These are phyloP conservation scores for Tothia fuscella DNA, from an alignment of 2,329 filamentous ascomycete species.

Conservation along the genomic window DNA sequence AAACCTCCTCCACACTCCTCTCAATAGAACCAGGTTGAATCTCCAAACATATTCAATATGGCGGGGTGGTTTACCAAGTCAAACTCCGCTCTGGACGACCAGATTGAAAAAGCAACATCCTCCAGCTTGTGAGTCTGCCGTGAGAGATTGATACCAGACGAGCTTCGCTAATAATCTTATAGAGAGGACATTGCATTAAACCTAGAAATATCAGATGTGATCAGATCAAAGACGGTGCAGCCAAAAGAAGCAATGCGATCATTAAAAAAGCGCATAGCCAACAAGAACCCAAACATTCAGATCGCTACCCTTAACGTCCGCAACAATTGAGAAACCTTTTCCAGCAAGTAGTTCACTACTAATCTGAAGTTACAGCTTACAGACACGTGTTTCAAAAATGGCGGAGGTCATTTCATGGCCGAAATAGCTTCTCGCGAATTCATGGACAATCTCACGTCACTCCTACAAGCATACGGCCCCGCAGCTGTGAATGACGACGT, in stretches of 20 bases:
- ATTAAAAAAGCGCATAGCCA: constrained; percentile 83
- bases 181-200: constrained; percentile 96
- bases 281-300: constrained; percentile 96
- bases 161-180: no score
- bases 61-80: constrained; percentile 91
- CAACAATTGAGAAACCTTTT: no score
- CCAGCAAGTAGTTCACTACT: not conserved
- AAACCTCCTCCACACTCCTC: not conserved
- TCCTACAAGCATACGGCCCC: constrained; percentile 67
- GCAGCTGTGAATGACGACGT: constrained; percentile 75
- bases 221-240: constrained; percentile 92
- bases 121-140: constrained; percentile 67
- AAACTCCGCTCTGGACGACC: constrained; percentile 87
- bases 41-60: constrained; percentile 42
- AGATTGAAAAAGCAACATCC: constrained; percentile 88
- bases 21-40: not conserved
- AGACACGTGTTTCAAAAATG: constrained; percentile 98
- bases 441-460: constrained; percentile 89
- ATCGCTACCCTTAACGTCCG: constrained; percentile 87
- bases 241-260: constrained; percentile 98
- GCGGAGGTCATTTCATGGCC: constrained; percentile 82
- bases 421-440: constrained; percentile 97
- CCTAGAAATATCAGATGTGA: constrained; percentile 94
- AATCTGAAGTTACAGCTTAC: constrained; percentile 54
- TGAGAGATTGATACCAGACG: not conserved